These are phyloP conservation scores for Hylodesmum podocarpum DNA, from an alignment of 306 rosid species.

Conservation along the genomic window DNA sequence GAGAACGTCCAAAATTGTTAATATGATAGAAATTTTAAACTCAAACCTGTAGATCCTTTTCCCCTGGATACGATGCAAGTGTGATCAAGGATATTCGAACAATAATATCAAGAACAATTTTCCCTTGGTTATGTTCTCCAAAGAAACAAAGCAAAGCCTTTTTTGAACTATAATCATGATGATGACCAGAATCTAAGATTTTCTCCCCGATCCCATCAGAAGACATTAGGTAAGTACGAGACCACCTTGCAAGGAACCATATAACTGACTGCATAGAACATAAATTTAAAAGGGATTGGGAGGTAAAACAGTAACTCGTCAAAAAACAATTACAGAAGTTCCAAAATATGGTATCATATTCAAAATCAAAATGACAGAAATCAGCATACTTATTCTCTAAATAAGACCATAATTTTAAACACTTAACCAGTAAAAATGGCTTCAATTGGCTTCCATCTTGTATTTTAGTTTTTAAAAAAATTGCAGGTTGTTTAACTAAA, in stretches of 20 bases:
- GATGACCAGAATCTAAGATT: slow-evolving; percentile 46
- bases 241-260: slow-evolving; percentile 99
- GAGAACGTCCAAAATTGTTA: slow-evolving; percentile 13
- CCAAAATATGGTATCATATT: slow-evolving; percentile 13
- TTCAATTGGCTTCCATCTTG: slow-evolving; percentile 1
- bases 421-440: neutral
- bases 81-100: slow-evolving; percentile 71
- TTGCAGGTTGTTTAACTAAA: neutral
- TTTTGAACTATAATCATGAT: slow-evolving; percentile 44
- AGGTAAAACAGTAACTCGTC: slow-evolving; percentile 8
- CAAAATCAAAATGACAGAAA: neutral
- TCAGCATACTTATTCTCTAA: neutral
- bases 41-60: slow-evolving; percentile 84
- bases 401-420: neutral
- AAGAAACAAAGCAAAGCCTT: slow-evolving; percentile 63
- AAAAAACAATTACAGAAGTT: slow-evolving; percentile 12
- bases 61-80: slow-evolving; percentile 82
- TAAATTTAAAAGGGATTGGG: slow-evolving; percentile 20
- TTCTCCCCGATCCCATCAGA: slow-evolving; percentile 58
- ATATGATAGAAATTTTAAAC: slow-evolving; percentile 30
- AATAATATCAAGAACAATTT: slow-evolving; percentile 79
- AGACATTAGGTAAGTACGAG: slow-evolving; percentile 77
- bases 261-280: slow-evolving; percentile 73
- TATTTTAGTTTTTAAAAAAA: neutral
- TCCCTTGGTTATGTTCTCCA: slow-evolving; percentile 85